A percentile compares a stretch with the other conserved stretches of the same genome.
These are phyloP conservation scores for Licmophora abbreviata DNA, from an alignment of 108 stramenopile genomes.

Conservation along the genomic window DNA sequence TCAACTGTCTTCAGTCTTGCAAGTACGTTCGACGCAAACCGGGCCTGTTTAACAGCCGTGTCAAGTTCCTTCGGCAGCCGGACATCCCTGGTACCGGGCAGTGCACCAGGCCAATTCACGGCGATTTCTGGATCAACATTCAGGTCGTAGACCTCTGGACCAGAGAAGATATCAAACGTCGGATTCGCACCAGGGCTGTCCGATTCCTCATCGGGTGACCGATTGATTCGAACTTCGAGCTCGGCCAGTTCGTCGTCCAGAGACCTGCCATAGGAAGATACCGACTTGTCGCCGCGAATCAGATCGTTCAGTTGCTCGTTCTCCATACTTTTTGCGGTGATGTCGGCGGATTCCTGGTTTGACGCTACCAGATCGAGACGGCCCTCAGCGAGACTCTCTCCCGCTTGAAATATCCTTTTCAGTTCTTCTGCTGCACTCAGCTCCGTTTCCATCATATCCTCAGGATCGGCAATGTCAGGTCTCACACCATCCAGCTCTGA, in stretches of 20 bases:
- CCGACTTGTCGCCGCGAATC: slow-evolving; percentile 56
- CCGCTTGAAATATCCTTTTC: slow-evolving; percentile 64
- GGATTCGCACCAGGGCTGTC: slow-evolving; percentile 49
- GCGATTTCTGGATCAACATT: slow-evolving; percentile 73
- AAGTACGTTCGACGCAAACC: slow-evolving; percentile 69
- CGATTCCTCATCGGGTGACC: slow-evolving; percentile 44
- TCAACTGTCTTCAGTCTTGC: slow-evolving; percentile 35
- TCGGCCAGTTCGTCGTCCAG: slow-evolving; percentile 78
- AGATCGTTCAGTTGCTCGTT: slow-evolving; percentile 40
- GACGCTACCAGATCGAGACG: slow-evolving; percentile 21
- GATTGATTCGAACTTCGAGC: slow-evolving; percentile 58
- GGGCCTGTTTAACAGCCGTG: slow-evolving; percentile 64
- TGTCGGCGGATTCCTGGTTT: slow-evolving; percentile 6
- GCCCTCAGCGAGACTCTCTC: slow-evolving; percentile 48
- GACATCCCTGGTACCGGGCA: slow-evolving; percentile 51
- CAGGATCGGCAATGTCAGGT: slow-evolving; percentile 3
- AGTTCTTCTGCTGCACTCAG: slow-evolving; percentile 51
- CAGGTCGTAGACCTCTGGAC: slow-evolving; percentile 75
- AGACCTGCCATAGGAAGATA: slow-evolving; percentile 56
- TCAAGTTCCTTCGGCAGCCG: slow-evolving; percentile 53
- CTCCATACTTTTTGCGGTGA: slow-evolving; percentile 3
- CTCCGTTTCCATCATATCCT: slow-evolving; percentile 6
- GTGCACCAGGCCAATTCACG: slow-evolving; percentile 79
- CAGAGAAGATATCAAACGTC: slow-evolving; percentile 75
- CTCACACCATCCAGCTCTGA: background rate